phyloP scores from a whole-genome alignment of 805 yeast genomes.

The Candida coleopterorum region DNA sequence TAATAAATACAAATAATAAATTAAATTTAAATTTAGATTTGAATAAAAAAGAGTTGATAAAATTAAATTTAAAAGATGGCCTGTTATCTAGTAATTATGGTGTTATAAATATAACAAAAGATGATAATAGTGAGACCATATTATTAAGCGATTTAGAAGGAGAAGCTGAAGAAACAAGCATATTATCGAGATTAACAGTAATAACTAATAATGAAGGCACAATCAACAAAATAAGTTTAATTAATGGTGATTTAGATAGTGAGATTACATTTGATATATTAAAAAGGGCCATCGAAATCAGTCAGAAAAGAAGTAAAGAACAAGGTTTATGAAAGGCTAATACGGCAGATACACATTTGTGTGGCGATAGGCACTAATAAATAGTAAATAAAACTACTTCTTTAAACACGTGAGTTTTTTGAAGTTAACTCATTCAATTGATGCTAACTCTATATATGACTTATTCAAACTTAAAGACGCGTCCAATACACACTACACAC shows the following conservation, averaged over 20 bases:
- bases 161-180: constrained; percentile 70
- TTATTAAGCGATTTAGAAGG: constrained; percentile 77
- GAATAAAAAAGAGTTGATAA: constrained; percentile 28
- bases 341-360: too few species aligned
- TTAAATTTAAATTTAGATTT: constrained; percentile 54
- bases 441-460: too few species aligned
- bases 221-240: constrained; percentile 38
- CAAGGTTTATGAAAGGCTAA: constrained; percentile 6
- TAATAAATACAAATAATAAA: constrained; percentile 43
- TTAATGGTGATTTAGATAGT: constrained; percentile 43
- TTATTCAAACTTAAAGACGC: too few species aligned
- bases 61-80: constrained; percentile 36
- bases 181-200: constrained; percentile 49
- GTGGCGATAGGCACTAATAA: too few species aligned
- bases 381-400: too few species aligned
- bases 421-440: too few species aligned
- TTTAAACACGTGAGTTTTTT: too few species aligned
- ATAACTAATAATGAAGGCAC: constrained; percentile 23
- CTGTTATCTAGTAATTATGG: constrained; percentile 54
- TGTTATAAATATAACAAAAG: constrained; percentile 34
- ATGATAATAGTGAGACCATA: constrained; percentile 7
- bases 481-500: too few species aligned
- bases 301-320: constrained; percentile 8
- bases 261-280: constrained; percentile 43
- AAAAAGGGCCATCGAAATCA: constrained; percentile 41